Evolutionary conservation across 2,329 filamentous ascomycete genomes (phyloP).

Genomic region (Paecilomyces niveus): DNA sequence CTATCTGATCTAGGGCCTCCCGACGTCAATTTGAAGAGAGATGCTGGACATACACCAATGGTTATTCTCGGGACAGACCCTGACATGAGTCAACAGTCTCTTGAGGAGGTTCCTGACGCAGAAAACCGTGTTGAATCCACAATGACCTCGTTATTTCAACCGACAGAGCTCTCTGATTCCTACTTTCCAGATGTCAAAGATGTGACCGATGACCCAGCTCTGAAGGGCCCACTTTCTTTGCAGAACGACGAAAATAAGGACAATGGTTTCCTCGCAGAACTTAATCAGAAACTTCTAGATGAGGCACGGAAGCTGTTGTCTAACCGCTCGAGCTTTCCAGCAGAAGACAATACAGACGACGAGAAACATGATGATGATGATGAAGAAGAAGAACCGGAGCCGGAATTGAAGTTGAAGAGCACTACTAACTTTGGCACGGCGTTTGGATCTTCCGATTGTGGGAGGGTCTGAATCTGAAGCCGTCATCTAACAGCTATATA

Average conservation of each 20-base stretch:
- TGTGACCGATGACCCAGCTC: constrained; percentile 36
- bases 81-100: constrained; percentile 21
- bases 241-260: constrained; percentile 35
- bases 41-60: constrained; percentile 42
- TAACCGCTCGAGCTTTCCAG: constrained; percentile 14
- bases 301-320: constrained; percentile 30
- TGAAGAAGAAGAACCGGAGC: constrained; percentile 18
- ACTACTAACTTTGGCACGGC: constrained; percentile 43
- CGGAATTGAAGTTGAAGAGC: constrained; percentile 37
- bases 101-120: constrained; percentile 16
- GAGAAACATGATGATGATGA: constrained; percentile 9
- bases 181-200: constrained; percentile 35
- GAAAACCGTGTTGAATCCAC: constrained; percentile 25
- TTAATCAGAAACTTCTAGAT: constrained; percentile 37
- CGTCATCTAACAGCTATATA: neutral
- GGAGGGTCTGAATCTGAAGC: constrained; percentile 8
- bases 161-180: constrained; percentile 31
- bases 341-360: constrained; percentile 16
- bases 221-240: constrained; percentile 38
- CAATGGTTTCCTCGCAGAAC: constrained; percentile 31
- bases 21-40: constrained; percentile 31
- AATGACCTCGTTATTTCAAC: constrained; percentile 24
- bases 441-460: constrained; percentile 27
- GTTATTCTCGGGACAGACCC: constrained; percentile 30
- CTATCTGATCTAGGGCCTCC: constrained; percentile 31